A percentile compares a stretch with the other conserved stretches of the same genome.
phyloP scores from a whole-genome alignment of 2,329 filamentous ascomycete species.

The Annulohypoxylon truncatum region DNA sequence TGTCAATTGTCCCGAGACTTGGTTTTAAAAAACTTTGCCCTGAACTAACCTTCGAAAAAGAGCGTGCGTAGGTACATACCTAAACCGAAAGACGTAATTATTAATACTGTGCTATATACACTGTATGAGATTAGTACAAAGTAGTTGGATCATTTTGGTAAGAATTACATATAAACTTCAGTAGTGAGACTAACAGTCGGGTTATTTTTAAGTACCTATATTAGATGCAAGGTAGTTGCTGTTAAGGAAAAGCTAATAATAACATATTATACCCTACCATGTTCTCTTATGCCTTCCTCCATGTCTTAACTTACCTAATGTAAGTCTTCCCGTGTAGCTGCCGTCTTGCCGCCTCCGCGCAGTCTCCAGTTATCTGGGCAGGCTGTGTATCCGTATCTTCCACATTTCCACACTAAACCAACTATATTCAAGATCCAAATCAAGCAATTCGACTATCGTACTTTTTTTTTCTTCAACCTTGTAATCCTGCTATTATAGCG shows the following conservation, averaged over 20 bases:
- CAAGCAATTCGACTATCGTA: background rate
- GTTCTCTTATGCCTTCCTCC: background rate
- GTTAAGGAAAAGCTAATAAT: slow-evolving; percentile 20
- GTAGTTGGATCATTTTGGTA: slow-evolving; percentile 1
- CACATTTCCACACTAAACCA: slow-evolving; percentile 1
- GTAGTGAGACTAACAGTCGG: slow-evolving; percentile 4
- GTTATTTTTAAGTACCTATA: slow-evolving; percentile 2
- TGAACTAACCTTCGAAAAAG: slow-evolving; percentile 21
- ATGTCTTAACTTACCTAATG: slow-evolving; percentile 22
- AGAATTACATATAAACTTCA: background rate
- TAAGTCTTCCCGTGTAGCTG: slow-evolving; percentile 27
- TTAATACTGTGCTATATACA: slow-evolving; percentile 3
- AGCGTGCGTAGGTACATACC: background rate
- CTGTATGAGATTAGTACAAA: background rate
- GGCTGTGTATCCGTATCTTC: slow-evolving; percentile 4
- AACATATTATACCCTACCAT: slow-evolving; percentile 15
- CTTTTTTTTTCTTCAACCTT: background rate
- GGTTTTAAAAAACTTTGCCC: slow-evolving; percentile 28
- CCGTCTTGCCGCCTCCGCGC: slow-evolving; percentile 16
- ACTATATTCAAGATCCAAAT: slow-evolving; percentile 12
- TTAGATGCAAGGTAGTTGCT: background rate
- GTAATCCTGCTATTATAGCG: slow-evolving; percentile 14
- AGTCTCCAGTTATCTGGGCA: slow-evolving; percentile 34
- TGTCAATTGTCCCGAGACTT: slow-evolving; percentile 21
- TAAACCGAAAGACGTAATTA: background rate